phyloP scores from a whole-genome alignment of 352 stramenopile species.

The Elongisporangium undulatum region DNA sequence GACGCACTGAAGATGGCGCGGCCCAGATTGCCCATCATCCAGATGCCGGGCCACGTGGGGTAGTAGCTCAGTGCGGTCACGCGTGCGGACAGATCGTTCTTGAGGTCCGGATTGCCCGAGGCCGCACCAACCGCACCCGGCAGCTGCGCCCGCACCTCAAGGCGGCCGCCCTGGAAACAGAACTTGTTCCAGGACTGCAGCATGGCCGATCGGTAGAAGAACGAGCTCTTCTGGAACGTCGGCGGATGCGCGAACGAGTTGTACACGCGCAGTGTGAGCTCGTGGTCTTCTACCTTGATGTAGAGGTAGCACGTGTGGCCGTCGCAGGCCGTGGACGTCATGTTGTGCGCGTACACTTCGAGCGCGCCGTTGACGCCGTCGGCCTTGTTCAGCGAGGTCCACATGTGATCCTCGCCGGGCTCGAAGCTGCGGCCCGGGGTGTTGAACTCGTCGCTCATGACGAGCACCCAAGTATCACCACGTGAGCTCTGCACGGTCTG shows the following conservation, averaged over 20 bases:
- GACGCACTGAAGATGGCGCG: conserved; percentile 88
- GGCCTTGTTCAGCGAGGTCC: conserved; percentile 93
- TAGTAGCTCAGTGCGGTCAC: conserved; percentile 58
- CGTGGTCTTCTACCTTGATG: conserved; percentile 49
- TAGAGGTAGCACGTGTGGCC: conserved; percentile 53
- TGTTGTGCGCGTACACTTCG: conserved; percentile 91
- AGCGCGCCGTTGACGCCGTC: conserved; percentile 91
- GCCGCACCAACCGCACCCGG: conserved; percentile 68
- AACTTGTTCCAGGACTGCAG: conserved; percentile 94
- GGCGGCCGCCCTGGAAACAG: conserved; percentile 91
- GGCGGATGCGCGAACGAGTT: conserved; percentile 53
- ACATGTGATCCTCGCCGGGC: conserved; percentile 90
- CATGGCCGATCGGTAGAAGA: conserved; percentile 71
- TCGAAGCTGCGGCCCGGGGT: conserved; percentile 77
- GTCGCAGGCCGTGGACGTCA: conserved; percentile 57
- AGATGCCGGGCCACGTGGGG: conserved; percentile 90
- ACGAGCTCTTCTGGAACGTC: conserved; percentile 35
- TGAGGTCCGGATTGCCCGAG: conserved; percentile 38
- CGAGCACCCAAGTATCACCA: conserved; percentile 43
- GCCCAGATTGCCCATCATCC: conserved; percentile 93
- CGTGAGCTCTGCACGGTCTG: conserved; percentile 31
- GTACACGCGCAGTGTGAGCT: conserved; percentile 37
- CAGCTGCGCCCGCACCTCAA: conserved; percentile 87
- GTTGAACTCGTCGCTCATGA: conserved; percentile 95
- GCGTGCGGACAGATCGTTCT: conserved; percentile 23